Evolutionary conservation across 306 rosid genomes (phyloP).

Genomic region (Ammopiptanthus mongolicus): DNA sequence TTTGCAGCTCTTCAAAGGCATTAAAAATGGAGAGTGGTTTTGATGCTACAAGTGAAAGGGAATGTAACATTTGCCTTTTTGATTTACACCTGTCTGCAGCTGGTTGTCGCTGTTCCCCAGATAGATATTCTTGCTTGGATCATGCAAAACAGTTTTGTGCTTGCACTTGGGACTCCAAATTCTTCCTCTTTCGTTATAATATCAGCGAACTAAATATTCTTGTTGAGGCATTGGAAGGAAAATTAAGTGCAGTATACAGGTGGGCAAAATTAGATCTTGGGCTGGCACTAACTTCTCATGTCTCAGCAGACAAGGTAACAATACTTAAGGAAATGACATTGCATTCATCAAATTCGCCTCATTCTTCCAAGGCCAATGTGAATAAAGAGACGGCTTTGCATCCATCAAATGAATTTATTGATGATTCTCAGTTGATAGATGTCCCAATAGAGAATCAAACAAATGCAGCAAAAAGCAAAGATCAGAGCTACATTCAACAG

Average conservation of each 20-base stretch:
- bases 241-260: conserved; percentile 88
- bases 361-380: conserved; percentile 22
- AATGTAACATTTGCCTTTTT: conserved; percentile 77
- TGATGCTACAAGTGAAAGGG: conserved; percentile 87
- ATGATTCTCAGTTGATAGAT: conserved; percentile 37
- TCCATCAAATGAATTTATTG: conserved; percentile 26
- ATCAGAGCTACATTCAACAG: conserved; percentile 33
- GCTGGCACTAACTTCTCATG: conserved; percentile 62
- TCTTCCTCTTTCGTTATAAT: conserved; percentile 94
- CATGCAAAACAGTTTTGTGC: conserved; percentile 88
- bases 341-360: conserved; percentile 20
- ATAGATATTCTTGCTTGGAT: conserved; percentile 86
- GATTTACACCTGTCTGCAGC: conserved; percentile 97
- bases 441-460: conserved; percentile 29
- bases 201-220: conserved; percentile 69
- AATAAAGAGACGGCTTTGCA: conserved; percentile 38
- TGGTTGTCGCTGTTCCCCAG: conserved; percentile 84
- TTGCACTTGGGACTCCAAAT: conserved; percentile 71
- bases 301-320: conserved; percentile 37
- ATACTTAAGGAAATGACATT: conserved; percentile 20
- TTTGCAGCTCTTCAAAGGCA: conserved; percentile 58
- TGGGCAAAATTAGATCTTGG: conserved; percentile 98
- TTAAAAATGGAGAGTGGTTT: conserved; percentile 85
- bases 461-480: conserved; percentile 26
- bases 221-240: conserved; percentile 96